phyloP scores from a whole-genome alignment of 805 yeast genomes.

The Cyberlindnera mycetangii region DNA sequence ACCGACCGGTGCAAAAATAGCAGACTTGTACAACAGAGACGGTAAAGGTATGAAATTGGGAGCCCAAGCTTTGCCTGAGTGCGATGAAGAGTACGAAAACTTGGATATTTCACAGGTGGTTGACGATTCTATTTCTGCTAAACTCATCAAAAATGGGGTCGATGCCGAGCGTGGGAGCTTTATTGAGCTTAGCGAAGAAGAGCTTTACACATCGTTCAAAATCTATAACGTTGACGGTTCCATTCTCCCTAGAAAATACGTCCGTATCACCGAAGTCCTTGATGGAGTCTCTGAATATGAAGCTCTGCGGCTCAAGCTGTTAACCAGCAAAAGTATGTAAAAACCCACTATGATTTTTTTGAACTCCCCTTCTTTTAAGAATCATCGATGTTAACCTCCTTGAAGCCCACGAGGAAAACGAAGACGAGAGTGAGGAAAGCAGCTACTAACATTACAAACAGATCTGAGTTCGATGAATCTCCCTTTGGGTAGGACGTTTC shows the following conservation, averaged over 20 bases:
- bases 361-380: not conserved
- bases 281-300: constrained; percentile 27
- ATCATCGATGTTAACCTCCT: constrained; percentile 13
- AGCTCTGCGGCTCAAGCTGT: constrained; percentile 21
- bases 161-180: constrained; percentile 45
- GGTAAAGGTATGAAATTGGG: constrained; percentile 25
- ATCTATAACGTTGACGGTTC: constrained; percentile 45
- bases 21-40: constrained; percentile 24
- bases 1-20: constrained; percentile 29
- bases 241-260: constrained; percentile 22
- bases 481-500: not conserved
- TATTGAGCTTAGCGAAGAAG: constrained; percentile 42
- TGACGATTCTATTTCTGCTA: constrained; percentile 41
- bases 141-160: constrained; percentile 49
- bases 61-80: constrained; percentile 31
- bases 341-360: not conserved
- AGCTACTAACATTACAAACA: constrained; percentile 10
- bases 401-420: constrained; percentile 6
- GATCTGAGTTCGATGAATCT: not conserved
- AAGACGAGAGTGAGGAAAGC: constrained; percentile 2
- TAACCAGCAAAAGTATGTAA: constrained; percentile 25
- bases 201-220: constrained; percentile 40
- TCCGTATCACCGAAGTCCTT: constrained; percentile 22
- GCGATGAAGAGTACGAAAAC: constrained; percentile 41
- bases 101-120: constrained; percentile 38